Evolutionary conservation across 106 monocot species (phyloP).

Genomic region (Dendrobium officinale): DNA sequence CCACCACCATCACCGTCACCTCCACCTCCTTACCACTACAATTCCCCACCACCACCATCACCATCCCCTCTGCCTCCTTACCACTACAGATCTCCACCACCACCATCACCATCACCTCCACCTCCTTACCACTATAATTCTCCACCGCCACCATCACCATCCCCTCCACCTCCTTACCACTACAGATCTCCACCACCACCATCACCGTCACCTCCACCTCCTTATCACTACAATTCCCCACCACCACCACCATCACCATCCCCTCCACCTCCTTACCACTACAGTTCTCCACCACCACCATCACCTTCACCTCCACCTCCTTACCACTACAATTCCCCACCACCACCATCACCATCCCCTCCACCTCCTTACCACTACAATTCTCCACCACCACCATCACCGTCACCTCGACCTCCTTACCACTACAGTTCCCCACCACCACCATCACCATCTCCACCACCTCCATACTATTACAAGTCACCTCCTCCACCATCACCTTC

Average conservation of each 20-base stretch:
- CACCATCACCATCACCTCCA: neutral
- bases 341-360: neutral
- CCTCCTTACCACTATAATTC: too few species aligned
- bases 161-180: too few species aligned
- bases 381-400: neutral
- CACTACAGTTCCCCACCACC: neutral
- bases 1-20: constrained; percentile 4
- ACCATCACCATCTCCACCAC: neutral
- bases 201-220: neutral
- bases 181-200: neutral
- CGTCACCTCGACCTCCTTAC: neutral
- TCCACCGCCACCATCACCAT: too few species aligned
- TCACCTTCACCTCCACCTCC: neutral
- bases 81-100: neutral
- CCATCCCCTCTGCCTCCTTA: too few species aligned
- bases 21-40: neutral
- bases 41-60: neutral
- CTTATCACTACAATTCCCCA: neutral
- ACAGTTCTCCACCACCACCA: neutral
- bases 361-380: neutral
- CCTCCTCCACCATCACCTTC: neutral
- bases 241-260: neutral
- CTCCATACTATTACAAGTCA: constrained; percentile 11
- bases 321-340: neutral
- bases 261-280: neutral